A percentile compares a stretch with the other conserved stretches of the same genome.
These are phyloP conservation scores for Mycotypha africana DNA, from an alignment of 371 early-diverging fungal genomes.

Conservation along the genomic window DNA sequence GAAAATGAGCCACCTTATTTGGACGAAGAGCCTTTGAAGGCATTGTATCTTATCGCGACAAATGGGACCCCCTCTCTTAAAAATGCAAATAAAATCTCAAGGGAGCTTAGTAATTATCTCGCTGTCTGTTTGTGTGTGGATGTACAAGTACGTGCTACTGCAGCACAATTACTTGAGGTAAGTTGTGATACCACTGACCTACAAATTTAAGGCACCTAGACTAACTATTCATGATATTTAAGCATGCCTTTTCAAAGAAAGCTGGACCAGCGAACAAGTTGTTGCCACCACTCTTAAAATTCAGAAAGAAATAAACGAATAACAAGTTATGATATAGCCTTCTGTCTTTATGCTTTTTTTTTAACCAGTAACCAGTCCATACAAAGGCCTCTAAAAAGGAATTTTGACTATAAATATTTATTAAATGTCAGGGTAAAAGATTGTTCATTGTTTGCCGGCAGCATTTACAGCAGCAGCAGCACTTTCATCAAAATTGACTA, in stretches of 20 bases:
- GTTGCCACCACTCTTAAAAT: constrained; percentile 22
- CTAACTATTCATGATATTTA: background rate
- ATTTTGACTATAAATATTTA: no score
- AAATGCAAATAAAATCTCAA: constrained; percentile 72
- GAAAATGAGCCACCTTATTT: constrained; percentile 97
- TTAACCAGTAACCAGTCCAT: no score
- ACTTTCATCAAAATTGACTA: no score
- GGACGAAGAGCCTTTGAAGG: constrained; percentile 91
- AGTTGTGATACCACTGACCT: background rate
- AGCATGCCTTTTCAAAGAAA: constrained; percentile 40
- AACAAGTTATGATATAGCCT: no score
- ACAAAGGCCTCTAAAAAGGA: no score
- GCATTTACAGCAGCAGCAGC: no score
- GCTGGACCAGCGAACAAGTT: constrained; percentile 27
- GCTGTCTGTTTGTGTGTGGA: constrained; percentile 88
- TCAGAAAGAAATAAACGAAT: constrained; percentile 19
- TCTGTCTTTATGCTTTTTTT: no score
- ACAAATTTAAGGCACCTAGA: background rate
- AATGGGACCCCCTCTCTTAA: constrained; percentile 94
- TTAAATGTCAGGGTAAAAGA: no score
- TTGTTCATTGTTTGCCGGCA: no score
- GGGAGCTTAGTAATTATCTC: constrained; percentile 78
- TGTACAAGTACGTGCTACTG: constrained; percentile 78
- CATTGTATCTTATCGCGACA: constrained; percentile 92
- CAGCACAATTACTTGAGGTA: constrained; percentile 73